Percentiles rank a stretch among this genome's conserved stretches.
Conservation (phyloP, 768 basidiomycete species). For the Xerocomellus intermedius region DNA sequence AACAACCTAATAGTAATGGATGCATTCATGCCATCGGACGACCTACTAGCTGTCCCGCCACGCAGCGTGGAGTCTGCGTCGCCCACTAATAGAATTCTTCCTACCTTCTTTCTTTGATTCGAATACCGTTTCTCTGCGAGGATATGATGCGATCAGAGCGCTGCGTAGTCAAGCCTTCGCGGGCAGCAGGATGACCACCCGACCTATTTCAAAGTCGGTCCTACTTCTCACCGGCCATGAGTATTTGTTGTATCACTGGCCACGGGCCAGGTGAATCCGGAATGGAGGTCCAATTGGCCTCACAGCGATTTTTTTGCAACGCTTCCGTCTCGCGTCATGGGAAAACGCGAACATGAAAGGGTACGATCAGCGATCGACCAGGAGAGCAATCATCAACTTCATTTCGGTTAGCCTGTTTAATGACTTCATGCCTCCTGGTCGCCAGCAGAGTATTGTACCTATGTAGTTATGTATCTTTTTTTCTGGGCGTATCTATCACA, state of each 20-base stretch:
- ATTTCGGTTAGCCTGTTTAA: constrained; percentile 26
- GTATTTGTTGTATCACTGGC: background rate
- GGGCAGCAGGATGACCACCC: background rate
- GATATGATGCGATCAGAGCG: constrained; percentile 4
- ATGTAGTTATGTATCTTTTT: background rate
- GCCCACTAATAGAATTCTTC: no score
- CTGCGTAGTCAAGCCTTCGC: background rate
- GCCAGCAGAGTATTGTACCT: background rate
- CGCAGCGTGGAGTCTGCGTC: background rate
- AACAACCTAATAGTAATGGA: background rate
- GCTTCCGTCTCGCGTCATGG: background rate
- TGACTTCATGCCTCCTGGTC: constrained; percentile 14
- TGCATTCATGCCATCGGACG: no score
- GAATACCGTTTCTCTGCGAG: background rate
- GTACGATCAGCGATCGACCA: constrained; percentile 28
- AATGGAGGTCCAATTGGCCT: background rate
- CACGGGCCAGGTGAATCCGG: constrained; percentile 2
- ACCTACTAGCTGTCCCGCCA: background rate
- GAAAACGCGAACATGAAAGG: constrained; percentile 6
- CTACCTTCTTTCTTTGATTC: background rate
- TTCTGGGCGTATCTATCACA: background rate
- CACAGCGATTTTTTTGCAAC: background rate
- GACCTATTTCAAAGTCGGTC: constrained; percentile 9
- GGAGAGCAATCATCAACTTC: constrained; percentile 22
- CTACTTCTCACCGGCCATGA: background rate